Evolutionary conservation across 2,329 filamentous ascomycete species (phyloP).

Genomic region (Colletotrichum liriopes): DNA sequence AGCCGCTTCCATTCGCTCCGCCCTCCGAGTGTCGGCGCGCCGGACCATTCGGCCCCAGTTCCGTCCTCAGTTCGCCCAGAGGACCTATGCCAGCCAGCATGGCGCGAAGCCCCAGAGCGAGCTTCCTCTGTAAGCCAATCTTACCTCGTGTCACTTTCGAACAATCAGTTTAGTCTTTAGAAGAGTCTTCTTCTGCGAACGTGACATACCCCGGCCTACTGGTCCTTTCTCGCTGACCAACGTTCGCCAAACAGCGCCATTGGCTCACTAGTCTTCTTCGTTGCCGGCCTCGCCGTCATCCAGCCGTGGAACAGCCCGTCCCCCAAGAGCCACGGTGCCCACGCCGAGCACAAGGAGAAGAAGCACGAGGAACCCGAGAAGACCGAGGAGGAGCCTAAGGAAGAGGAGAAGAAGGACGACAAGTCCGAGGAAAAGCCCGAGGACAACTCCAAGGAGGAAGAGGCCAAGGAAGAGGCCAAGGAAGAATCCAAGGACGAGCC

Average conservation of each 20-base stretch:
- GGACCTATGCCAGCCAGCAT: conserved; percentile 42
- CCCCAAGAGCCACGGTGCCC: conserved; percentile 30
- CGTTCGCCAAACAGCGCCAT: conserved; percentile 15
- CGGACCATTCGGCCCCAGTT: conserved; percentile 39
- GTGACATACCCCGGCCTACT: background rate
- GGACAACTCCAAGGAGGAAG: conserved; percentile 37
- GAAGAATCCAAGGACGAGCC: conserved; percentile 47
- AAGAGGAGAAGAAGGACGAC: conserved; percentile 35
- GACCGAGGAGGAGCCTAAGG: conserved; percentile 23
- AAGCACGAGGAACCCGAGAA: conserved; percentile 40
- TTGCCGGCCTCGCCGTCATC: conserved; percentile 37
- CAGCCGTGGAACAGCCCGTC: conserved; percentile 33
- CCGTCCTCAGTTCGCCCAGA: conserved; percentile 33
- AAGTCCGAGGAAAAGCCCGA: conserved; percentile 30
- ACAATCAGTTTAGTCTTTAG: background rate
- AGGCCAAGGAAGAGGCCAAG: conserved; percentile 46
- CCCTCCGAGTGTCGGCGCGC: conserved; percentile 39
- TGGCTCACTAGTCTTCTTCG: conserved; percentile 28
- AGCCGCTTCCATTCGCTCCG: conserved; percentile 34
- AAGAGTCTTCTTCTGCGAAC: background rate
- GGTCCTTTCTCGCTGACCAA: background rate
- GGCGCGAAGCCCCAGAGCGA: conserved; percentile 40
- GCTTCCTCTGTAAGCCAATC: conserved; percentile 31
- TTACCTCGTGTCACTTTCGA: background rate
- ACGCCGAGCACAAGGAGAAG: conserved; percentile 26